These are phyloP conservation scores for Penicillium sp. DNA, from an alignment of 2,329 filamentous ascomycete species.

Conservation along the genomic window DNA sequence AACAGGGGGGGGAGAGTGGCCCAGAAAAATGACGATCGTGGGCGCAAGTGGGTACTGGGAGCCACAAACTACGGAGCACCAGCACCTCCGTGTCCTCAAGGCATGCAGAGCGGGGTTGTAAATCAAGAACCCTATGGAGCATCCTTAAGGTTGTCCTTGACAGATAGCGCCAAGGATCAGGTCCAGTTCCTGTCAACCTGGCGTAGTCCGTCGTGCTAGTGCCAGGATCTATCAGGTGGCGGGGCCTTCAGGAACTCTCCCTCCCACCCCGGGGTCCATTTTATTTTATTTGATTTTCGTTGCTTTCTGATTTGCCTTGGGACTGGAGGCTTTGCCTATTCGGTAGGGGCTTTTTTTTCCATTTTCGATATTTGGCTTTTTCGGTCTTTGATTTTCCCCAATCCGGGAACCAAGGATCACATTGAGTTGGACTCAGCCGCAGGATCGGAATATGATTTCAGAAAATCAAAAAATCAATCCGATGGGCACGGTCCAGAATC, in stretches of 20 bases:
- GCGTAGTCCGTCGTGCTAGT: conserved; percentile 15
- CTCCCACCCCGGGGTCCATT: conserved; percentile 4
- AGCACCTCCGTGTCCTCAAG: conserved; percentile 12
- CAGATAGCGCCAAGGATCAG: conserved; percentile 23
- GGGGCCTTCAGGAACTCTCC: conserved; percentile 14
- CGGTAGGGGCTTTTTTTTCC: neutral
- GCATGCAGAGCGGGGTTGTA: conserved; percentile 21
- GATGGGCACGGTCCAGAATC: neutral
- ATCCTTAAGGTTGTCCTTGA: conserved; percentile 24
- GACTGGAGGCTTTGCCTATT: conserved; percentile 1
- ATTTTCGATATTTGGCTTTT: neutral
- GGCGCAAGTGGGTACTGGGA: conserved; percentile 21
- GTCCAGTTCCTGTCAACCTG: conserved; percentile 20
- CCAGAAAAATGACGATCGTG: conserved; percentile 32
- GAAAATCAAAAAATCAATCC: neutral
- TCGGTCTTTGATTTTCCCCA: neutral
- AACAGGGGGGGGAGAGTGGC: conserved; percentile 25
- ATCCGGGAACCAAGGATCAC: neutral
- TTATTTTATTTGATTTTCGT: conserved; percentile 1
- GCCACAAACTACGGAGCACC: conserved; percentile 23
- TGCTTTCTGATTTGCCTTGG: conserved; percentile 9
- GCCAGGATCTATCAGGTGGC: conserved; percentile 22
- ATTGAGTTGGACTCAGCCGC: neutral
- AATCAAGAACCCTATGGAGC: conserved; percentile 19
- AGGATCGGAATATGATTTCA: neutral